Evolutionary conservation across 306 rosid genomes (phyloP).

Genomic region (Vigna nakashimae): DNA sequence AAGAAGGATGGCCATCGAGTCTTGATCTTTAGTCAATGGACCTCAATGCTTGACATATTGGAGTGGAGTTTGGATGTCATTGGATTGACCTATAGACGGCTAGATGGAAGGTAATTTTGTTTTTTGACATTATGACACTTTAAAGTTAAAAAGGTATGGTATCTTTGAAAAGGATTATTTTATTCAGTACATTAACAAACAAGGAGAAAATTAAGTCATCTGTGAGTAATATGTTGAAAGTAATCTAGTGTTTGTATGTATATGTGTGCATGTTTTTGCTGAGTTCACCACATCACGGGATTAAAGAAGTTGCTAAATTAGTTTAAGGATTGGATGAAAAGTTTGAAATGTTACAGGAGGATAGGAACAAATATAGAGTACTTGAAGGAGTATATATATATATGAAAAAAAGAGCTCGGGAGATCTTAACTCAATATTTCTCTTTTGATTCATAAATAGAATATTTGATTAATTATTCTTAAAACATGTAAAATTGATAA

Average conservation of each 20-base stretch:
- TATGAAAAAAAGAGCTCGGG: too few relatives aligned
- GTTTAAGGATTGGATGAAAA: slow-evolving; percentile 20
- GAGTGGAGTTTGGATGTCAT: slow-evolving; percentile 97
- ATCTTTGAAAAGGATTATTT: neutral
- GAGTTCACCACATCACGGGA: neutral
- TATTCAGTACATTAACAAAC: neutral
- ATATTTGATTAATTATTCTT: too few relatives aligned
- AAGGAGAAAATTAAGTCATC: slow-evolving; percentile 5
- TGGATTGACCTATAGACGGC: slow-evolving; percentile 88
- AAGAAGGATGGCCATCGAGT: slow-evolving; percentile 84
- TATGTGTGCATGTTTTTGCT: neutral
- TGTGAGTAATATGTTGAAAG: neutral
- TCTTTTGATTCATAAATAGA: too few relatives aligned
- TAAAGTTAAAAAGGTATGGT: neutral
- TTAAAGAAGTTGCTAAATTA: slow-evolving; percentile 17
- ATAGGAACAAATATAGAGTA: neutral
- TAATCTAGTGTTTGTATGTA: neutral
- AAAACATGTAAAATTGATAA: too few relatives aligned
- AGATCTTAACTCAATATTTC: too few relatives aligned
- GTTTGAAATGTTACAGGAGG: neutral
- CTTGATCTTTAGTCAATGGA: slow-evolving; percentile 96
- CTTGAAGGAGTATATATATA: too few relatives aligned
- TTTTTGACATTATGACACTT: neutral
- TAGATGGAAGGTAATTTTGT: slow-evolving; percentile 89
- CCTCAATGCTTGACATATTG: slow-evolving; percentile 96